phyloP scores from a whole-genome alignment of 1,284 basidiomycete species.

The Leccinum glutinopallens region DNA sequence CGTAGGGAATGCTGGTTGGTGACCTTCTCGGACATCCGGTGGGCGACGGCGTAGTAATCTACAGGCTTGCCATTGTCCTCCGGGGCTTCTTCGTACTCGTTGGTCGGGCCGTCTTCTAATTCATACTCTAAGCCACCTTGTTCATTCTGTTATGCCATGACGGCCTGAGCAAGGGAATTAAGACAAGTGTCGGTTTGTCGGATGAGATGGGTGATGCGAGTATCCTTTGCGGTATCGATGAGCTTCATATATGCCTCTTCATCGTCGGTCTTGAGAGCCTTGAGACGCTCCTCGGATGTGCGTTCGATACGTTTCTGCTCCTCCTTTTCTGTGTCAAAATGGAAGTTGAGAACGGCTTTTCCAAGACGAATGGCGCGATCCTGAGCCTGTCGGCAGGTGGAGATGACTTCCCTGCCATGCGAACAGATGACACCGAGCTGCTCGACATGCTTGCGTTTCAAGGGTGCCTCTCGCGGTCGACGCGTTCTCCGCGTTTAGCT shows the following conservation, averaged over 20 bases:
- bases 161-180: constrained; percentile 93
- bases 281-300: too few species aligned
- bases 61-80: constrained; percentile 82
- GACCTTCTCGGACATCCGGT: constrained; percentile 90
- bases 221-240: constrained; percentile 99
- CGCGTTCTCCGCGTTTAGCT: too few species aligned
- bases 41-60: constrained; percentile 97
- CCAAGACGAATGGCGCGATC: too few species aligned
- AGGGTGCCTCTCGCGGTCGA: too few species aligned
- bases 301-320: too few species aligned
- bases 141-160: constrained; percentile 92
- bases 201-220: constrained; percentile 95
- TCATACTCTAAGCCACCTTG: constrained; percentile 54
- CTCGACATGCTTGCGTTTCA: too few species aligned
- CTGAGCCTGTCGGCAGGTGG: too few species aligned
- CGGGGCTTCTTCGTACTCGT: constrained; percentile 61
- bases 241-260: constrained; percentile 99
- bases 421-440: too few species aligned
- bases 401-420: too few species aligned
- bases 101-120: constrained; percentile 73
- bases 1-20: constrained; percentile 38
- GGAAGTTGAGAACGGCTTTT: too few species aligned
- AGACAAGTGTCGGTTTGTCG: constrained; percentile 87
- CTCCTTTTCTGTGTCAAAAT: too few species aligned
- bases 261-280: constrained; percentile 91